Evolutionary conservation across 116 monocot genomes (phyloP), one percentile per base, ranked within the genome.

Genomic region (Iris pallida): DNA sequence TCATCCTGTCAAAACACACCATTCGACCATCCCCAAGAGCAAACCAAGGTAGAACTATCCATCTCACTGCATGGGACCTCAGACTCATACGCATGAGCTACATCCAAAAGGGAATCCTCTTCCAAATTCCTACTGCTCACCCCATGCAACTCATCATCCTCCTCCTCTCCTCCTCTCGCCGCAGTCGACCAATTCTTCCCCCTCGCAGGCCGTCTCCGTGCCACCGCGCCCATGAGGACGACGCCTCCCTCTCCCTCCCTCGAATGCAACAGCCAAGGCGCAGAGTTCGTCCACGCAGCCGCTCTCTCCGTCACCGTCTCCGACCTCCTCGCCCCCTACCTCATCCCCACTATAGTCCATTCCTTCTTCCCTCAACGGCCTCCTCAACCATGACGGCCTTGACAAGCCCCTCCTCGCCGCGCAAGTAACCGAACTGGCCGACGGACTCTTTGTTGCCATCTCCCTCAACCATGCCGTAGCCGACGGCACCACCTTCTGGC

Each of bases 121-220:
- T 67, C 54, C 0, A 43, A 52, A 67, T n/a, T n/a, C n/a, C n/a
- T n/a, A n/a, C n/a, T n/a, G n/a, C n/a, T n/a, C n/a, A 67, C 9
- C 67, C 67, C 30, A 40, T 13, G 4, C 7, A 56, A 15, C 20
- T 59, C 55, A 10, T 77, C 70, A 15, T 82, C 74, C 43, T 54
- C 41, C 55, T 5, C 56, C 75, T 81, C 55, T 46, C 68, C 18
- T n/a, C 64, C 42, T 80, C 87, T 58, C 44, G 17, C 14, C 4
- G 55, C 87, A 0, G 66, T 87, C 40, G 19, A 65, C 16, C 68
- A 55, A 41, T 87, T 87, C 75, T 81, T 78, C 69, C 83, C 87
- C 57, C 70, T 87, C n/a, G 82, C 87, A 13, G 83, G 87, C 68
- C 83, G 83, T 47, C 58, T 82, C 11, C 42, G 53, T 16, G 47